Evolutionary conservation across 306 rosid species (phyloP).

Genomic region (Canavalia ensiformis): DNA sequence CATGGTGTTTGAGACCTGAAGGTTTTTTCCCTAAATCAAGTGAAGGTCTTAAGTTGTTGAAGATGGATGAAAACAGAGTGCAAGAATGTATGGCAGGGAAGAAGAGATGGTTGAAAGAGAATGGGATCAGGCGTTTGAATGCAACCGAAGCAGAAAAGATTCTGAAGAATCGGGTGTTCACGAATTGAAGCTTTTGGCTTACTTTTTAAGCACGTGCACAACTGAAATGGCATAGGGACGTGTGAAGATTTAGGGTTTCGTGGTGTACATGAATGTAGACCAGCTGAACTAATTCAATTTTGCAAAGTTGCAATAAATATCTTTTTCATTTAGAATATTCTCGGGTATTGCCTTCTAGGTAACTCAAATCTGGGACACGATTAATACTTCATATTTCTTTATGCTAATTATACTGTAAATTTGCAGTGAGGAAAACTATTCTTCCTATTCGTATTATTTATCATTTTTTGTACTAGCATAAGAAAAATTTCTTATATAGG

Average conservation of each 20-base stretch:
- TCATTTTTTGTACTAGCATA: conserved; percentile 34
- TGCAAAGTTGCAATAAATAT: conserved; percentile 46
- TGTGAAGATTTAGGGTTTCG: conserved; percentile 45
- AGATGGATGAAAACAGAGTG: conserved; percentile 61
- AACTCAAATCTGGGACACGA: conserved; percentile 19
- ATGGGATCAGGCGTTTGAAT: conserved; percentile 66
- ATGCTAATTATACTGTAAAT: conserved; percentile 50
- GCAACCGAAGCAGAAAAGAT: conserved; percentile 72
- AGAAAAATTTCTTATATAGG: no score
- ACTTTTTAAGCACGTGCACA: conserved; percentile 32
- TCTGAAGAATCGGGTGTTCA: conserved; percentile 69
- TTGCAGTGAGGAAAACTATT: conserved; percentile 36
- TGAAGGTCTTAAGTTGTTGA: conserved; percentile 83
- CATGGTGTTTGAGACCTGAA: conserved; percentile 93
- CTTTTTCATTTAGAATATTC: conserved; percentile 36
- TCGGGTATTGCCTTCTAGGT: conserved; percentile 16
- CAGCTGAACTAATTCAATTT: conserved; percentile 55
- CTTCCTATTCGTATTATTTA: conserved; percentile 31
- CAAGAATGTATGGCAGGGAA: conserved; percentile 57
- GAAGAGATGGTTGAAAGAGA: conserved; percentile 77
- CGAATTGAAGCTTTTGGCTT: conserved; percentile 53
- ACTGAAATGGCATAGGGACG: conserved; percentile 29
- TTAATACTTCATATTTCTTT: conserved; percentile 2
- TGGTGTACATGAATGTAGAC: conserved; percentile 54
- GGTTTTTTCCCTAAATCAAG: conserved; percentile 82